phyloP scores from a whole-genome alignment of 2,329 filamentous ascomycete species.

The Cercospora sesami region DNA sequence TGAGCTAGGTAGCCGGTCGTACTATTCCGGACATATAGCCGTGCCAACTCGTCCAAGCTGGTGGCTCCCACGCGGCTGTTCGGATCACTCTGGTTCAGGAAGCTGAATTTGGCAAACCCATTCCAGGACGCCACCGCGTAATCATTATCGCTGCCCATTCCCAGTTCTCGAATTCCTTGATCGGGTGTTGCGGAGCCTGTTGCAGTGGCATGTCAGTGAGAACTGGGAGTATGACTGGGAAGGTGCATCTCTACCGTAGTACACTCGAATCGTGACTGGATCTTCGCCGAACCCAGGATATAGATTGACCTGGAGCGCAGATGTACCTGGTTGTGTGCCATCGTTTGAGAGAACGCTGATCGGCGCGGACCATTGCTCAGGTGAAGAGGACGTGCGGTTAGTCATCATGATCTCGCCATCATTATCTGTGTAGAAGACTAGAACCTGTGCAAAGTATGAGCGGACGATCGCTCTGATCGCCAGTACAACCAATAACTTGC shows the following conservation, averaged over 20 bases:
- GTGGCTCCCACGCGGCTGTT: background rate
- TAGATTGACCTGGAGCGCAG: background rate
- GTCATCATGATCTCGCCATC: background rate
- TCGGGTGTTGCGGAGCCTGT: background rate
- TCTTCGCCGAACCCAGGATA: background rate
- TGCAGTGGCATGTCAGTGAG: background rate
- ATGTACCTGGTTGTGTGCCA: background rate
- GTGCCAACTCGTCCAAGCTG: background rate
- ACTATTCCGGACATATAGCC: background rate
- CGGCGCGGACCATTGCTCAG: background rate
- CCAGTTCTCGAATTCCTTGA: background rate
- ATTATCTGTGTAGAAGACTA: background rate
- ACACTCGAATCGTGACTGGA: background rate
- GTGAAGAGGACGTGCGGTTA: background rate
- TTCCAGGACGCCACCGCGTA: background rate
- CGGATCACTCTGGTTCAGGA: background rate
- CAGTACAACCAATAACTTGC: background rate
- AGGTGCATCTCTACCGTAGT: background rate
- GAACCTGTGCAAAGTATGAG: background rate
- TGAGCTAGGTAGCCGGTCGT: background rate
- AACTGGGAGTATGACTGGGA: background rate
- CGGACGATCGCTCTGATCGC: background rate
- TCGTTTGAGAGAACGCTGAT: background rate
- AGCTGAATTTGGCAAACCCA: background rate
- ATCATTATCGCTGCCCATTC: background rate